Evolutionary conservation across 192 early-diverging fungal species (phyloP), one percentile per base, ranked within the genome.

Genomic region (Podila minutissima): DNA sequence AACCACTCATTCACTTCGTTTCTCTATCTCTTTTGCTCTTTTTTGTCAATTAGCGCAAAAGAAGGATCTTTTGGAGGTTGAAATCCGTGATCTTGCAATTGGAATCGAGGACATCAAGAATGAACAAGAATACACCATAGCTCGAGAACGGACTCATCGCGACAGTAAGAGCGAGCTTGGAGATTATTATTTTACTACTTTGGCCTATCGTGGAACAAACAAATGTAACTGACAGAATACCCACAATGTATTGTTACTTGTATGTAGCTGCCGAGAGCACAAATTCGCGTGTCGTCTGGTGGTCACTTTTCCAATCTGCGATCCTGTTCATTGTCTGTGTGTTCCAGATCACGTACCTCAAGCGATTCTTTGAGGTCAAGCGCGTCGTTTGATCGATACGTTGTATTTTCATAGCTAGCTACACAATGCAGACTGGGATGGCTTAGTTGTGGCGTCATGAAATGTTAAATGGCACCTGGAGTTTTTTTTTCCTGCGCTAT

Each of bases 311-410:
- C 53, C 90, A 95, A 75, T 74, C 88, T 35, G 69, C 71, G 20
- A 74, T 91, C 46, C 76, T 95, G 15, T 71, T 89, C 46, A 84
- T 84, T n/a, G 91, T 95, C 64, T 91, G 87, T 58, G 73, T 85
- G 51, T 93, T 91, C 89, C 94, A 95, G 74, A 86, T 94, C 28
- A 89, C 75, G 50, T 95, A 94, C 75, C 86, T 95, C 46, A 92
- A 92, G 77, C 82, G 89, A 58, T 93, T 92, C 74, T 92, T 92
- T 66, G 91, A 92, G 73, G 89, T 91, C 53, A 90, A 88, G 74
- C 87, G 90, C 62, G 87, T 89, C 12, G 88, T 92, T 50, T 92
- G 85, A 37, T 37, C 35, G 9, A 9, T 7, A 10, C 8, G 35
- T 37, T 37, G 35, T 7, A 37, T 6, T 37, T 10, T 37, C 35